These are phyloP conservation scores for Pinus albicaulis DNA, from an alignment of 75 land plant species.

Conservation along the genomic window DNA sequence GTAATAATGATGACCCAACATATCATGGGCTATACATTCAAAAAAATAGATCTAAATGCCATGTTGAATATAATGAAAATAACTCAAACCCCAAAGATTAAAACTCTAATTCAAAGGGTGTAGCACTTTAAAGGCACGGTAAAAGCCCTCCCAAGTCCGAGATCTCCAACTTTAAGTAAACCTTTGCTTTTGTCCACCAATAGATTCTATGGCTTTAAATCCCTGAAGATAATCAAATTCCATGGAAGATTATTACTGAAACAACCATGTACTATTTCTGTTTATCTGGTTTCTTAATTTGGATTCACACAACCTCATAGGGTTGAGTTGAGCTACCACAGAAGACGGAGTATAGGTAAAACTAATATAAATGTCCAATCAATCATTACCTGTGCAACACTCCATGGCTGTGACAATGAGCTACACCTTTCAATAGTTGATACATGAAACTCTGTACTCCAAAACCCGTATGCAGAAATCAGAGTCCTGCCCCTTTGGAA, in stretches of 20 bases:
- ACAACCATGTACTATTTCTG: not conserved
- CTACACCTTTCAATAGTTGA: constrained; percentile 83
- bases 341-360: not conserved
- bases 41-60: too few species aligned
- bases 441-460: constrained; percentile 65
- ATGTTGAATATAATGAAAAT: too few species aligned
- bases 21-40: too few species aligned
- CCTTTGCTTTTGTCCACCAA: too few species aligned
- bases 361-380: not conserved
- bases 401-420: constrained; percentile 83
- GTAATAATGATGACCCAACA: too few species aligned
- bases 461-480: constrained; percentile 1
- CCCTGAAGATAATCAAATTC: constrained; percentile 21
- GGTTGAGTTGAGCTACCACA: not conserved
- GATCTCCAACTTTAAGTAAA: too few species aligned
- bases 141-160: too few species aligned
- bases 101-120: too few species aligned
- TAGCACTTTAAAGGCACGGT: too few species aligned
- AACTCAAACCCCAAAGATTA: too few species aligned
- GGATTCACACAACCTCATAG: not conserved
- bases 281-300: not conserved
- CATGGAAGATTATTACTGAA: not conserved
- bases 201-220: too few species aligned
- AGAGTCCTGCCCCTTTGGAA: not conserved
- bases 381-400: constrained; percentile 68